These are phyloP conservation scores for Exophiala lecanii-corni DNA, from an alignment of 2,329 filamentous ascomycete genomes.

Conservation along the genomic window DNA sequence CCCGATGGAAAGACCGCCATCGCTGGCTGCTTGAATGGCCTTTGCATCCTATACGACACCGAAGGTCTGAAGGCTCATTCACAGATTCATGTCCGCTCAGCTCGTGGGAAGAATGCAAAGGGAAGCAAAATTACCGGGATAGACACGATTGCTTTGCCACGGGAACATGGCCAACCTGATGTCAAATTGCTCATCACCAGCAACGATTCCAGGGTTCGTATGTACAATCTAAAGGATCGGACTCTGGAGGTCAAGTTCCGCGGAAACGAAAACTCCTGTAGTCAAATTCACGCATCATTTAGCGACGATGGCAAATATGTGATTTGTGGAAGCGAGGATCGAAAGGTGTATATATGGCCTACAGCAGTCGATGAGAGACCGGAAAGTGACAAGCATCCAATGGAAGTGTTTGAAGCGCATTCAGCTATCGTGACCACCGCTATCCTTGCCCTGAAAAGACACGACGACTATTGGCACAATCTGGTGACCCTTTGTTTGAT, in stretches of 20 bases:
- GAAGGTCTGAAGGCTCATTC: conserved; percentile 79
- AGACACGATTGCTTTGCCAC: conserved; percentile 62
- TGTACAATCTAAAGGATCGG: conserved; percentile 85
- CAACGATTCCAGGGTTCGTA: conserved; percentile 85
- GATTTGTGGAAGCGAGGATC: conserved; percentile 89
- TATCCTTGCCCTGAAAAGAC: conserved; percentile 77
- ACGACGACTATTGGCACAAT: conserved; percentile 69
- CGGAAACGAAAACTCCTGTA: conserved; percentile 83
- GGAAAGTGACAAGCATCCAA: conserved; percentile 69
- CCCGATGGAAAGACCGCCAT: conserved; percentile 88
- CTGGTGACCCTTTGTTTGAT: conserved; percentile 91
- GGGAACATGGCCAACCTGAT: conserved; percentile 56
- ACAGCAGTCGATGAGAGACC: conserved; percentile 42
- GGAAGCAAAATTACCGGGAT: conserved; percentile 98
- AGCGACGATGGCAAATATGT: conserved; percentile 83
- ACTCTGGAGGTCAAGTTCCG: conserved; percentile 83
- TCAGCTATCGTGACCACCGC: conserved; percentile 85
- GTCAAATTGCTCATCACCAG: conserved; percentile 85
- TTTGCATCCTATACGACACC: conserved; percentile 88
- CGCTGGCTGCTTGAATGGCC: conserved; percentile 77
- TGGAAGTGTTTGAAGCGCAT: conserved; percentile 89
- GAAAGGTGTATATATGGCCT: conserved; percentile 86
- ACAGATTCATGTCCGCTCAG: conserved; percentile 89
- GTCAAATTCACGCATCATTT: conserved; percentile 84
- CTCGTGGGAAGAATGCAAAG: conserved; percentile 86